Base-by-base conservation (phyloP, 352 stramenopile genomes). In the Globisporangium heterothallicum region DNA sequence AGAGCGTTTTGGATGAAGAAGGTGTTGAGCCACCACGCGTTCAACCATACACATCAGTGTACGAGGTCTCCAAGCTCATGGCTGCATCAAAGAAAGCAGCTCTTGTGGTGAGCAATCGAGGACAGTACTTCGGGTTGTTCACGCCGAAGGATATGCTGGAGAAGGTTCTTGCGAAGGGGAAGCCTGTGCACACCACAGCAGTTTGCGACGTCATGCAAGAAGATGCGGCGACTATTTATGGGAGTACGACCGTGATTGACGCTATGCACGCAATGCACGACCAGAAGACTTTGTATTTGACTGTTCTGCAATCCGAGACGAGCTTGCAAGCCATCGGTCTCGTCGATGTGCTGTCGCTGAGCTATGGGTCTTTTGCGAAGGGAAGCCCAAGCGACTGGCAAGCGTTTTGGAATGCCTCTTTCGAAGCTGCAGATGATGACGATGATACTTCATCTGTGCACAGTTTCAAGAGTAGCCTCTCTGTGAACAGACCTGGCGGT, bases 61-160 rank as follows among this genome's bases (percentile, higher is more conserved):
- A 87, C 44, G 91, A 98, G 62, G 94, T 97, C 29, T 94, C 86
- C 3, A 88, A 92, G 58, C 67, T 93, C 43, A 99, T 99, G 90
- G 80, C 94, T 2, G 75, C 92, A n/a, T 92, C 82, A 10, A 87
- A 92, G 53, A 98, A 98, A 61, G 96, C 94, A 24, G 93, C 93
- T 2, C 71, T 99, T 4, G 89, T 98, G 18, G 91, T 98, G 21
- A 94, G 96, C 53, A 94, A 95, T 61, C 76, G 89, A 30, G 84
- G 85, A 0, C 78, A 97, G 58, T 92, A 97, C 49, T 88, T 98
- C 56, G 96, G 96, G 34, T 84, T 99, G 59, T 97, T 99, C 61
- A 98, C 95, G 0, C 96, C 97, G 21, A 98, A 98, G 65, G 94
- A 99, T 65, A 94, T 99, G 86, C 87, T 99, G 52, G 92, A 92